These are phyloP conservation scores for Rubia yunnanensis DNA, from an alignment of 257 asterid species.

Conservation along the genomic window DNA sequence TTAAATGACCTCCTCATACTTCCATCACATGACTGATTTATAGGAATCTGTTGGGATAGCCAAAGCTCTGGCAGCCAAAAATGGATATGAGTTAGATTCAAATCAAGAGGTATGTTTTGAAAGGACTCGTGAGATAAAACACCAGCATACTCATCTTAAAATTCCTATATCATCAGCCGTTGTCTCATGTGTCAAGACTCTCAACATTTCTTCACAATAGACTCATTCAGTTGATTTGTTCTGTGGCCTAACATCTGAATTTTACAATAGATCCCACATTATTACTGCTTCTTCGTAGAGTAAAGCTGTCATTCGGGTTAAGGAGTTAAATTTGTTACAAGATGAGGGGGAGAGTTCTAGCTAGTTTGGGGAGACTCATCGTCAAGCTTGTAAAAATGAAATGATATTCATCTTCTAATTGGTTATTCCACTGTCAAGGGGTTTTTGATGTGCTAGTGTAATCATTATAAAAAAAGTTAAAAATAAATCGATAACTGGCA, in stretches of 20 bases:
- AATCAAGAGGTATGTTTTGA: conserved; percentile 75
- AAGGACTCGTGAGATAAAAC: background rate
- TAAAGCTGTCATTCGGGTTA: background rate
- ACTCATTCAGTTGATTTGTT: background rate
- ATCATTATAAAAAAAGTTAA: background rate
- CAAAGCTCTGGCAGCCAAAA: conserved; percentile 96
- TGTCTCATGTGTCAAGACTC: background rate
- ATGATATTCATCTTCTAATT: background rate
- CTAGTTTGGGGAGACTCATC: background rate
- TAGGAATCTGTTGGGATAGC: conserved; percentile 99
- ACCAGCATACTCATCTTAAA: background rate
- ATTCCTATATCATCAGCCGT: background rate
- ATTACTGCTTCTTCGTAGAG: background rate
- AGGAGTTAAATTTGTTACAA: background rate
- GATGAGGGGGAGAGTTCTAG: background rate
- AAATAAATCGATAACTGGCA: background rate
- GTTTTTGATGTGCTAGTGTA: background rate
- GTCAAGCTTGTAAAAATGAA: background rate
- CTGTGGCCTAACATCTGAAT: background rate
- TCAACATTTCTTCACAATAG: background rate
- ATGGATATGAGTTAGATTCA: conserved; percentile 93
- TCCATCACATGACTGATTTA: conserved; percentile 15
- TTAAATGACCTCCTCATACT: background rate
- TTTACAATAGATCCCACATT: background rate
- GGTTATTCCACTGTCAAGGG: background rate